phyloP scores from a whole-genome alignment of 768 basidiomycete species.

The Rhodotorula diobovata region DNA sequence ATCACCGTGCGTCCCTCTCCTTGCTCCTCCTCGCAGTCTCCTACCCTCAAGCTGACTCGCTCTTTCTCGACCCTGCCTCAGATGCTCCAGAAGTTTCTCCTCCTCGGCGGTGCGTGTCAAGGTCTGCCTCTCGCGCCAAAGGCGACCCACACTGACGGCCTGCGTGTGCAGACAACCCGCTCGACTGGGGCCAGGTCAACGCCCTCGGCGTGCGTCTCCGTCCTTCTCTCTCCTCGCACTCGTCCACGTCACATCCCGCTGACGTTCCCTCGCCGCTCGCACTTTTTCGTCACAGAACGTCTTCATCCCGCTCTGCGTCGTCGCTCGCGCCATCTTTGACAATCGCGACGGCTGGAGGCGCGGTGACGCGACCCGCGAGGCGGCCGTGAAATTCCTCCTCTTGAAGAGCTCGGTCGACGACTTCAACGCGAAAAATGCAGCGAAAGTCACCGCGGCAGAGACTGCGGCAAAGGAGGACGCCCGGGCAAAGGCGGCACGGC shows the following conservation, averaged over 20 bases:
- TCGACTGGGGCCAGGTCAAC: constrained; percentile 20
- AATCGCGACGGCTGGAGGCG: not conserved
- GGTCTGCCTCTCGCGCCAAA: not conserved
- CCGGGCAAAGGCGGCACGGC: too few relatives aligned
- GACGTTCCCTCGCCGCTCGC: too few relatives aligned
- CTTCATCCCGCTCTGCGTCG: not conserved
- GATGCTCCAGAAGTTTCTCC: not conserved
- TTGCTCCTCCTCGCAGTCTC: not conserved
- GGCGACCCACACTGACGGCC: not conserved
- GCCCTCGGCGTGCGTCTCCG: not conserved
- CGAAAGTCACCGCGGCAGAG: too few relatives aligned
- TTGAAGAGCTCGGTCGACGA: too few relatives aligned
- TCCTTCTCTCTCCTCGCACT: not conserved
- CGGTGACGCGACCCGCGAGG: too few relatives aligned
- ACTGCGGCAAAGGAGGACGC: too few relatives aligned
- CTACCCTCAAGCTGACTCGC: not conserved
- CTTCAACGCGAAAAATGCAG: too few relatives aligned
- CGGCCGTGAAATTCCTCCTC: too few relatives aligned
- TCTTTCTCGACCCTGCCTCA: not conserved
- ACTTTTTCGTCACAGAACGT: not conserved
- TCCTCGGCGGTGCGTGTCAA: not conserved
- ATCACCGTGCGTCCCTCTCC: not conserved
- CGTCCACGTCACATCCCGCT: too few relatives aligned
- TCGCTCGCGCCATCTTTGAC: constrained; percentile 1
- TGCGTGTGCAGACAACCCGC: constrained; percentile 2